phyloP scores from a whole-genome alignment of 225 moss, liverwort and hornwort genomes.

The Polytrichum commune region DNA sequence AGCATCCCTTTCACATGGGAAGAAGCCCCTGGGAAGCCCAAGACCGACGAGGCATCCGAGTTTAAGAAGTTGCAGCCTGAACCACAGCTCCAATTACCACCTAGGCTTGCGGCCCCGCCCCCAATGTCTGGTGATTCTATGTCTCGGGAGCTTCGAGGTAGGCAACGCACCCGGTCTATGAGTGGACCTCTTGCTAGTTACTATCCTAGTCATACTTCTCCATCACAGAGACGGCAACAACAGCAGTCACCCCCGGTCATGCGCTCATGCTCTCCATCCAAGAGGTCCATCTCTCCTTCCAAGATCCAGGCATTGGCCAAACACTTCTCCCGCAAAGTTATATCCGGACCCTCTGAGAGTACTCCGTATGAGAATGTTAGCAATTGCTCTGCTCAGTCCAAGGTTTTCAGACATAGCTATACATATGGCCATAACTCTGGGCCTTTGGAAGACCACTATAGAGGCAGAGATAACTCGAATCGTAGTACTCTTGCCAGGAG shows the following conservation, averaged over 20 bases:
- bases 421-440: conserved; percentile 21
- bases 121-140: conserved; percentile 13
- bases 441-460: conserved; percentile 22
- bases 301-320: conserved; percentile 48
- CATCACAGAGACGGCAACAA: conserved; percentile 28
- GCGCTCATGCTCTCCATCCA: conserved; percentile 51
- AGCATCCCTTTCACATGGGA: conserved; percentile 49
- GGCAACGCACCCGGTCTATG: conserved; percentile 43
- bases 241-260: conserved; percentile 26
- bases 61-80: conserved; percentile 21
- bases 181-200: conserved; percentile 43
- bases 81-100: conserved; percentile 40
- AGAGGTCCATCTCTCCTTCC: conserved; percentile 47
- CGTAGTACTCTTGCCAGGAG: conserved; percentile 24
- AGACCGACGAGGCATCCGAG: conserved; percentile 24
- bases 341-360: conserved; percentile 4
- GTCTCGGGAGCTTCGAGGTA: conserved; percentile 27
- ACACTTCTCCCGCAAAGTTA: conserved; percentile 34
- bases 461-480: conserved; percentile 16
- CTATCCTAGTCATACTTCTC: conserved; percentile 24
- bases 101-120: conserved; percentile 34
- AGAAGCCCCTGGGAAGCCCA: conserved; percentile 46
- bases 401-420: conserved; percentile 17
- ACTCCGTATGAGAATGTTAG: conserved; percentile 12
- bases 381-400: conserved; percentile 5